Evolutionary conservation across 192 early-diverging fungal species (phyloP).

Genomic region (Gaertneriomyces semiglobifer): DNA sequence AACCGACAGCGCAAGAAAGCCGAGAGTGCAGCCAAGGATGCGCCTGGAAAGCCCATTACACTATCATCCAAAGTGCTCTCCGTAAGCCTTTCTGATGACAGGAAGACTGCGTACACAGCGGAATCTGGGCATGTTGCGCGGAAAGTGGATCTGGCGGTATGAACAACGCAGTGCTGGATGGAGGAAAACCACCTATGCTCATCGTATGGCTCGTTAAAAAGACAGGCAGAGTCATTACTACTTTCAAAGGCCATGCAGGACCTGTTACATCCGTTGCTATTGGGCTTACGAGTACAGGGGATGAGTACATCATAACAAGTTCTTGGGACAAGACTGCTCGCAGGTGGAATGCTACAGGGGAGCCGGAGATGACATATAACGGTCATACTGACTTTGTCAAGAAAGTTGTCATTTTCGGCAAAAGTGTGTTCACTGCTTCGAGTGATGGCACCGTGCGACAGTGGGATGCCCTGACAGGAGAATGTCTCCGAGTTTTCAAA

Average conservation of each 20-base stretch:
- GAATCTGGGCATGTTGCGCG: slow-evolving; percentile 70
- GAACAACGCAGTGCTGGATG: neutral
- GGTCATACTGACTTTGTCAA: slow-evolving; percentile 94
- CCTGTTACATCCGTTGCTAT: slow-evolving; percentile 53
- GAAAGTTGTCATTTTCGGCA: slow-evolving; percentile 43
- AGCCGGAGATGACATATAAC: slow-evolving; percentile 43
- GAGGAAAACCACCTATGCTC: neutral
- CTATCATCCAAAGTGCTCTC: slow-evolving; percentile 64
- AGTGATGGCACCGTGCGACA: slow-evolving; percentile 77
- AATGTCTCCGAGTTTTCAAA: slow-evolving; percentile 45
- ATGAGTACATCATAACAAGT: slow-evolving; percentile 71
- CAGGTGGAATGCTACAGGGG: slow-evolving; percentile 76
- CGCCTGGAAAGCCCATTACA: slow-evolving; percentile 56
- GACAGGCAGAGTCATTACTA: slow-evolving; percentile 34
- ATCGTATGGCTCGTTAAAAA: slow-evolving; percentile 2
- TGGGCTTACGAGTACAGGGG: slow-evolving; percentile 27
- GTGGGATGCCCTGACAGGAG: slow-evolving; percentile 66
- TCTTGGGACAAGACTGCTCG: slow-evolving; percentile 93
- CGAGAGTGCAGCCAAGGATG: slow-evolving; percentile 40
- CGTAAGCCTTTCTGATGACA: slow-evolving; percentile 33
- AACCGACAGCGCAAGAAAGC: slow-evolving; percentile 49
- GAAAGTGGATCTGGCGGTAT: slow-evolving; percentile 65
- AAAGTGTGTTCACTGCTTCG: slow-evolving; percentile 60
- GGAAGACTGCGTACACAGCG: slow-evolving; percentile 51
- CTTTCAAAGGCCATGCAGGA: slow-evolving; percentile 52